Base-by-base conservation (phyloP, 169 alveolate species). In the Cryptosporidium meleagridis region DNA sequence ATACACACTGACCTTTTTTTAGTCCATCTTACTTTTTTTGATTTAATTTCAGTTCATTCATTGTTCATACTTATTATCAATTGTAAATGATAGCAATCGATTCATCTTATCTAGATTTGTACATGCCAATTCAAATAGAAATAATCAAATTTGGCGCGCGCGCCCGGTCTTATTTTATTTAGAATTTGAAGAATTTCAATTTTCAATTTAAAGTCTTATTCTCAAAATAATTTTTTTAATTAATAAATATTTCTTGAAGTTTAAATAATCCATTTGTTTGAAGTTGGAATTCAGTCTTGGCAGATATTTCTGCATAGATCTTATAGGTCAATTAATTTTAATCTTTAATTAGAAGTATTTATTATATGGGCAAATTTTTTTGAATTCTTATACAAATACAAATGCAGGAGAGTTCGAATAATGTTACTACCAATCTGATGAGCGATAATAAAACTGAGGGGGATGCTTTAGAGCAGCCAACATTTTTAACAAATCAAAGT, bases 401-500 rank as follows among this genome's bases (percentile, higher is more conserved):
- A 37, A 65, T 65, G 72, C 72, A 65, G 53, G 72, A 65, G 51
- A 31, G 51, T 21, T 31, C 29, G 21, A 37, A 35, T 62, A 35
- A 62, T 37, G 31, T 65, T 14, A 29, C 53, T 8, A 33, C 33
- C 33, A 21, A 37, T 21, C 16, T 31, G 33, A 37, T 65, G 53
- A 65, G 23, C 23, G 69, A 72, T 31, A 35, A 31, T 37, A 59
- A 37, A 31, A 21, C 14, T 44, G 44, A 53, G 33, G 29, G n/a
- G 37, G 71, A 58, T 12, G 39, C 33, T 52, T 58, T 52, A 12
- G 58, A 73, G 52, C 86, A 73, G 33, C 61, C 39, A 55, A 2
- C 72, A 16, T 53, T 73, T 21, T 41, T 51, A 23, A 58, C 35
- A 80, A 80, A 23, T 23, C 80, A 80, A 29, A 23, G 26, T 6